Evolutionary conservation across 2,329 filamentous ascomycete species (phyloP), one percentile per base, ranked within the genome.

Genomic region (Shiraia sp.): DNA sequence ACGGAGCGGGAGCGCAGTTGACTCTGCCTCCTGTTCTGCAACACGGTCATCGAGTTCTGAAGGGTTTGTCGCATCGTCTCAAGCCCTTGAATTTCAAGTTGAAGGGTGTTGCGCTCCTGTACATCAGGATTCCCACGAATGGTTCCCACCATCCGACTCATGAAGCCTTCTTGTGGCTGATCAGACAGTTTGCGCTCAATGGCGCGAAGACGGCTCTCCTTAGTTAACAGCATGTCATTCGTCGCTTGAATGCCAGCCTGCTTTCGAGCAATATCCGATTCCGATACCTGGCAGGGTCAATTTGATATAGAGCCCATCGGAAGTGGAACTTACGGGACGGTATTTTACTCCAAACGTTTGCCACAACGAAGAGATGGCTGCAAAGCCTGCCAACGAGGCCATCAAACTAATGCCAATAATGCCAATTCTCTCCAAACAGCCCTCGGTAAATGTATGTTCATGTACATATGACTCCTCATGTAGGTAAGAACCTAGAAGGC

Each of bases 361-460:
- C 88, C 90, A 95, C 1, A 90, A 83, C 1, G 87, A 86, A 16
- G 87, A 91, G 24, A 95, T 87, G n/a, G 88, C 88, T 5, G 90
- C 90, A 59, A 95, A 95, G 0, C 90, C 90, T 6, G 89, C 89
- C n/a, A 95, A 75, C 10, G 91, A 78, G 12, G 89, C 90, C 88
- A 95, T 95, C 38, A 93, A 72, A 33, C 86, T 85, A 41, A 93
- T 90, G 3, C 90, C 90, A 49, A 95, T 89, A 28, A 95, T 85
- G 10, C 89, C 90, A 17, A 95, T 83, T 31, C 90, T 68, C 52
- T 81, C 79, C 32, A 82, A 62, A 55, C 79, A 81, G 23, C 77
- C 79, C 55, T 82, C 78, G 32, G 75, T 77, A 38, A 82, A 73
- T 16, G 68, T 71, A 42, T 76, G 71, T 10, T 70, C 55, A 32